Percentiles rank a stretch among this genome's conserved stretches.
phyloP scores from a whole-genome alignment of 805 yeast species.

The Lipomyces orientalis region DNA sequence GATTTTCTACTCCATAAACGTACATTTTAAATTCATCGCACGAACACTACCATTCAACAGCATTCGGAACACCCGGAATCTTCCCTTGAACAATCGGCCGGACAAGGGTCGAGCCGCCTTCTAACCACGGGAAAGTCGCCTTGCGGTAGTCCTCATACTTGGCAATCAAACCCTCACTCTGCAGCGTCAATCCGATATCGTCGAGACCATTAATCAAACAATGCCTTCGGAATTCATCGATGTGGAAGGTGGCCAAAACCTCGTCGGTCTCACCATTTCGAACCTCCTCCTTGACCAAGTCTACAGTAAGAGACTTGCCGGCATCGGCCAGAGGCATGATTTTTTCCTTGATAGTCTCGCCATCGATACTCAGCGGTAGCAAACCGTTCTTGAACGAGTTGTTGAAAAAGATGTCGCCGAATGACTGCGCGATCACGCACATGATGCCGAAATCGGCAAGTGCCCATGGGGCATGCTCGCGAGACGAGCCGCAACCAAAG shows the following conservation, averaged over 20 bases:
- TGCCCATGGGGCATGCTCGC: slow-evolving; percentile 99
- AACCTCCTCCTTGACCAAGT: slow-evolving; percentile 86
- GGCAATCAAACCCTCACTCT: slow-evolving; percentile 77
- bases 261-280: slow-evolving; percentile 63
- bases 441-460: slow-evolving; percentile 96
- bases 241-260: slow-evolving; percentile 80
- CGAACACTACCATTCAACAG: slow-evolving; percentile 33
- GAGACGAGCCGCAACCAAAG: slow-evolving; percentile 98
- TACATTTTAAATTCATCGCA: neutral
- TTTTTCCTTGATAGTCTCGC: slow-evolving; percentile 70
- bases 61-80: slow-evolving; percentile 37
- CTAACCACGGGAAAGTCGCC: slow-evolving; percentile 80
- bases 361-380: slow-evolving; percentile 89
- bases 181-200: slow-evolving; percentile 93
- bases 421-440: slow-evolving; percentile 95
- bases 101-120: slow-evolving; percentile 32
- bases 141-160: slow-evolving; percentile 79
- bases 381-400: slow-evolving; percentile 96
- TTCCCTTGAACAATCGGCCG: slow-evolving; percentile 33
- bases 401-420: slow-evolving; percentile 97
- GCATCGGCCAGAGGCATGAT: slow-evolving; percentile 79
- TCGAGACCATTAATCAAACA: slow-evolving; percentile 94
- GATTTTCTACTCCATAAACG: neutral
- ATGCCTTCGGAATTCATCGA: slow-evolving; percentile 92
- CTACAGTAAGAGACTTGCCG: slow-evolving; percentile 75